phyloP scores from a whole-genome alignment of 495 filamentous ascomycete species.

The Tuber microsphaerosporum region DNA sequence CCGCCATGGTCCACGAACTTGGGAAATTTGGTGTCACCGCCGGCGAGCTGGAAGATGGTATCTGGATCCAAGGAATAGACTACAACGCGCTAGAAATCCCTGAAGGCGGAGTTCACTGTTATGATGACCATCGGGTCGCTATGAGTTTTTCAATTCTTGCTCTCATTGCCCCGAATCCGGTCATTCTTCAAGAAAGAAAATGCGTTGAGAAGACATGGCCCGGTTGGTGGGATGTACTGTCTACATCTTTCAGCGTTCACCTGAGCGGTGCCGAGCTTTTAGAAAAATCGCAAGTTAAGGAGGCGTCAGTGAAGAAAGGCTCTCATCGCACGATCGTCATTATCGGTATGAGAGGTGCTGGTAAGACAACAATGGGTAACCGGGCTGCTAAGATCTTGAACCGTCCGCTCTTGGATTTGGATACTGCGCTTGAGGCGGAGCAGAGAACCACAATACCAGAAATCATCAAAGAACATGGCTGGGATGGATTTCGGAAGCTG shows the following conservation, averaged over 20 bases:
- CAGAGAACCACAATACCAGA: slow-evolving; percentile 72
- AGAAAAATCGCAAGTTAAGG: slow-evolving; percentile 40
- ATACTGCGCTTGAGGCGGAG: slow-evolving; percentile 69
- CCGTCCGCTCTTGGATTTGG: slow-evolving; percentile 76
- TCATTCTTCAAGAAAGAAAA: slow-evolving; percentile 77
- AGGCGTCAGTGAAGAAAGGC: slow-evolving; percentile 40
- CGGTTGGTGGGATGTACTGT: slow-evolving; percentile 91
- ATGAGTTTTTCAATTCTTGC: slow-evolving; percentile 97
- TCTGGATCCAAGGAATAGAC: slow-evolving; percentile 69
- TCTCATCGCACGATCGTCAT: slow-evolving; percentile 67
- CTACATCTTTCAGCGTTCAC: slow-evolving; percentile 63
- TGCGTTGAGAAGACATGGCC: slow-evolving; percentile 99
- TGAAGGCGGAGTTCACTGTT: slow-evolving; percentile 70
- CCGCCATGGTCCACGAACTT: slow-evolving; percentile 91
- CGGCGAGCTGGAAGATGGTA: slow-evolving; percentile 83
- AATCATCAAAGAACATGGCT: slow-evolving; percentile 69
- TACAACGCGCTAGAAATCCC: slow-evolving; percentile 56
- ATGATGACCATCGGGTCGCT: slow-evolving; percentile 95
- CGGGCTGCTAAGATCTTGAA: slow-evolving; percentile 71
- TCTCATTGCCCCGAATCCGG: slow-evolving; percentile 62
- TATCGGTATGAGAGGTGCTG: slow-evolving; percentile 95
- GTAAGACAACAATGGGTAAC: slow-evolving; percentile 85
- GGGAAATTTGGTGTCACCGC: slow-evolving; percentile 91
- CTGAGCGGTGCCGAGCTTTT: slow-evolving; percentile 63
- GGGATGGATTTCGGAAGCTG: slow-evolving; percentile 78